Percentiles rank a stretch among this genome's conserved stretches.
These are phyloP conservation scores for Apiospora phragmitis DNA, from an alignment of 2,329 filamentous ascomycete species.

Conservation along the genomic window DNA sequence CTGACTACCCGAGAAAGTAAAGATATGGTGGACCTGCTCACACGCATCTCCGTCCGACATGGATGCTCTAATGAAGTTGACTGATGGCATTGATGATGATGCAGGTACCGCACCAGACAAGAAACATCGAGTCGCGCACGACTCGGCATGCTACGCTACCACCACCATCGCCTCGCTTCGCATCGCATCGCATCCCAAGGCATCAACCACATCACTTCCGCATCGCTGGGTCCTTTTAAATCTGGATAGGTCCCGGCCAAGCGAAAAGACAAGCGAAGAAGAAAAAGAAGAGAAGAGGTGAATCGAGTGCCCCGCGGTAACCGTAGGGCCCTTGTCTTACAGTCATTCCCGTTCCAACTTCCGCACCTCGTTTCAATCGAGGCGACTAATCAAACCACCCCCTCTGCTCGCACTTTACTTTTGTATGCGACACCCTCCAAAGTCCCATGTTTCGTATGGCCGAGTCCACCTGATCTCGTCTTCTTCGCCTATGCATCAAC, in stretches of 20 bases:
- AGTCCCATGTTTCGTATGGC: slow-evolving; percentile 5
- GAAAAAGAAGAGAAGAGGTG: not conserved
- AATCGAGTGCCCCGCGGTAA: not conserved
- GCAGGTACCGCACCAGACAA: slow-evolving; percentile 2
- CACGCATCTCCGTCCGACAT: not conserved
- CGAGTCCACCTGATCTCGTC: not conserved
- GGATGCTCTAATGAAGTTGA: slow-evolving; percentile 1
- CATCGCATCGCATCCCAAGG: not conserved
- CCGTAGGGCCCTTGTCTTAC: not conserved
- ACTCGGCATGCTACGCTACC: not conserved
- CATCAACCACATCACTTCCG: not conserved
- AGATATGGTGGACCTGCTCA: not conserved
- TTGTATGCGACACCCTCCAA: slow-evolving; percentile 1
- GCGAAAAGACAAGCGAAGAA: not conserved
- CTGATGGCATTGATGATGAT: slow-evolving; percentile 2
- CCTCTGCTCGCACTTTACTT: not conserved
- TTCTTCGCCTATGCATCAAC: slow-evolving; percentile 1
- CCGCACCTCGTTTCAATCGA: not conserved
- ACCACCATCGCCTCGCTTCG: not conserved
- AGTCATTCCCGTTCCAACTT: not conserved
- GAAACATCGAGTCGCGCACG: not conserved
- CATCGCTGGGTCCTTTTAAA: not conserved
- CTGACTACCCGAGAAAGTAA: not conserved
- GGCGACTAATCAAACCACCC: not conserved
- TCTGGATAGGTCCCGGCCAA: not conserved